Base-by-base conservation (phyloP, 1,284 basidiomycete genomes). In the Stereum hirsutum region DNA sequence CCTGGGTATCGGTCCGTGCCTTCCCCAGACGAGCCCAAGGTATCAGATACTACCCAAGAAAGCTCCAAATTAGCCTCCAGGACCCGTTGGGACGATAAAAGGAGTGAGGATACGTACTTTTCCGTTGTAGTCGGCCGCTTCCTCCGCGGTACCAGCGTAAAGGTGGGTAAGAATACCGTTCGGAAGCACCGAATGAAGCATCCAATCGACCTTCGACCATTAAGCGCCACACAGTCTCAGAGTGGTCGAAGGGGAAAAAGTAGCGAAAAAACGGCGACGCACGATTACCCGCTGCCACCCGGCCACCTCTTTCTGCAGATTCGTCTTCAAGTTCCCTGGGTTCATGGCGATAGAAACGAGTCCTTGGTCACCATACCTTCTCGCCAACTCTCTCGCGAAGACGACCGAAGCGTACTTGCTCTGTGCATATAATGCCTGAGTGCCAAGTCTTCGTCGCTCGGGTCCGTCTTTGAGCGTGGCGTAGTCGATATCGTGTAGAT, bases 101-200 rank as follows among this genome's bases (percentile, higher is more conserved):
- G 17, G 26, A 39, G 4, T 11, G 12, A 5, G n/a, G 11, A 3
- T 14, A 44, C 35, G 6, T 6, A 39, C 42, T 28, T 37, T 44
- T 5, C 42, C 42, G n/a, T 44, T 44, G 17, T 15, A 37, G 4
- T 44, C 42, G 15, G 35, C 62, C 6, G 63, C 72, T 28, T 72
- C 66, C 0, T 62, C 56, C 0, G 60, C 52, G 1, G 72, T 76
- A 1, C 67, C 77, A 2, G 68, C 77, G 47, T 65, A 78, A 2
- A 80, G 57, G 39, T 71, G 72, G 0, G 70, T 80, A 7, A 76
- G 57, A 0, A 68, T 68, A 10, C 76, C 75, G 20, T 59, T 52
- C 5, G 55, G 48, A 1, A 46, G 45, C 1, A 55, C 48, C 32
- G 60, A 53, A 27, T 14, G 12, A 47, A 26, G 1, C 10, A 24